A percentile compares a stretch with the other conserved stretches of the same genome.
phyloP scores from a whole-genome alignment of 331 rosid species.

The Saraca asoca region DNA sequence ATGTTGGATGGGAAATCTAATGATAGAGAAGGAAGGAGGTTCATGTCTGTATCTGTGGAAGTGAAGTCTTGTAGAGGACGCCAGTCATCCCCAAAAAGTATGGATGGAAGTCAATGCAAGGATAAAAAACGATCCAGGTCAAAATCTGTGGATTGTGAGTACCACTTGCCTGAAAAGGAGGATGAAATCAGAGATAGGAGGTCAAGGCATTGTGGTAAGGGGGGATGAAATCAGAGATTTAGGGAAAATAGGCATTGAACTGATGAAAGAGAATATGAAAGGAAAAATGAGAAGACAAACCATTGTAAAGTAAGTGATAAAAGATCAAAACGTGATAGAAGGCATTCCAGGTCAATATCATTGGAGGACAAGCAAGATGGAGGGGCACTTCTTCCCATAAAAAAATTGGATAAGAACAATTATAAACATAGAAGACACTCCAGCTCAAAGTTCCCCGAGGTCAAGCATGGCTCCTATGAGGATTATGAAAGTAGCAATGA shows the following conservation, averaged over 20 bases:
- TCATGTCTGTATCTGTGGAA: slow-evolving; percentile 71
- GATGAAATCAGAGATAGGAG: slow-evolving; percentile 52
- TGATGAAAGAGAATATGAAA: slow-evolving; percentile 44
- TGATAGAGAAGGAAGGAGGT: slow-evolving; percentile 62
- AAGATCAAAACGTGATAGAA: slow-evolving; percentile 66
- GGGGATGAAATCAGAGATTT: slow-evolving; percentile 76
- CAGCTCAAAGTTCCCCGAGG: slow-evolving; percentile 63
- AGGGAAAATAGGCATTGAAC: slow-evolving; percentile 52
- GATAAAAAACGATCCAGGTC: slow-evolving; percentile 72
- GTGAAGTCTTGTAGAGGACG: slow-evolving; percentile 52
- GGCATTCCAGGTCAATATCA: slow-evolving; percentile 73
- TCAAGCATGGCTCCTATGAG: slow-evolving; percentile 47
- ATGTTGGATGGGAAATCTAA: slow-evolving; percentile 53
- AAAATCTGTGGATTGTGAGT: slow-evolving; percentile 66
- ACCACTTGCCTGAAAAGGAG: slow-evolving; percentile 42
- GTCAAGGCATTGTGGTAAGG: slow-evolving; percentile 57
- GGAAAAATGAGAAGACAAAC: slow-evolving; percentile 54
- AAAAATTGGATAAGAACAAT: slow-evolving; percentile 44
- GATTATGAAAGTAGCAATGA: slow-evolving; percentile 51
- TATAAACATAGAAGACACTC: slow-evolving; percentile 45
- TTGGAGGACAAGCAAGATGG: slow-evolving; percentile 48
- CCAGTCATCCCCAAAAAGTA: slow-evolving; percentile 62
- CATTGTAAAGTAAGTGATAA: slow-evolving; percentile 54
- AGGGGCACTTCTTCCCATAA: slow-evolving; percentile 47
- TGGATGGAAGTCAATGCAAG: slow-evolving; percentile 64